Percentiles rank a stretch among this genome's conserved stretches.
Conservation (phyloP, 1,284 basidiomycete genomes). For the Irpex sp. region DNA sequence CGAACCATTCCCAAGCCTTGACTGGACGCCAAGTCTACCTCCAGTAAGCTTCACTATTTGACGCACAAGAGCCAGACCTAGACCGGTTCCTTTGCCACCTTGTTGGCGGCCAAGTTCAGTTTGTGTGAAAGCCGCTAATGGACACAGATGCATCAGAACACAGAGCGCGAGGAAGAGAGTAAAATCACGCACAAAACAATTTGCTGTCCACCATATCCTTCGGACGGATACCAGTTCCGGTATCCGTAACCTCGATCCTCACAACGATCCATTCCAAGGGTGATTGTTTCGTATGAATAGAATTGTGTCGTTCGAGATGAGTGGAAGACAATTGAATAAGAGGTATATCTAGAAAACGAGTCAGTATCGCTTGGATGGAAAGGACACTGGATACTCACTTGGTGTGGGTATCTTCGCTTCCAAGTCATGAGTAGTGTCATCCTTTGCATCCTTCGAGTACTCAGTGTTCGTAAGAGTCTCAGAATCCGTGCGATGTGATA, state of each 20-base stretch:
- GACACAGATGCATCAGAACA: neutral
- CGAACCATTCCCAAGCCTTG: conserved; percentile 59
- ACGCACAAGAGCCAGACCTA: conserved; percentile 86
- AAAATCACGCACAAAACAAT: conserved; percentile 59
- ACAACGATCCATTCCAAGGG: conserved; percentile 64
- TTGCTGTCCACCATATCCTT: conserved; percentile 73
- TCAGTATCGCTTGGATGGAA: neutral
- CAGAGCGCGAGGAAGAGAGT: neutral
- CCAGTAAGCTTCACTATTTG: conserved; percentile 85
- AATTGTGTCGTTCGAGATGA: conserved; percentile 50
- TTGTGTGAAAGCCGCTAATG: conserved; percentile 70
- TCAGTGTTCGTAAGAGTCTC: neutral
- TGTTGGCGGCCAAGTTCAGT: conserved; percentile 81
- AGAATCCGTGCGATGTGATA: conserved; percentile 2
- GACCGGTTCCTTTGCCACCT: conserved; percentile 84
- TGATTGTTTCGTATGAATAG: conserved; percentile 30
- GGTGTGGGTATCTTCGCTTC: neutral
- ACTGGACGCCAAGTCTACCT: conserved; percentile 74
- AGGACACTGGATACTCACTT: neutral
- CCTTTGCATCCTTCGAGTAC: neutral
- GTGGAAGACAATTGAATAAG: conserved; percentile 35
- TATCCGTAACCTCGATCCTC: conserved; percentile 79
- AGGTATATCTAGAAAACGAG: neutral
- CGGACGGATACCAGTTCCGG: conserved; percentile 72
- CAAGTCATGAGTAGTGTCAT: neutral